A percentile compares a stretch with the other conserved stretches of the same genome.
phyloP scores from a whole-genome alignment of 2,329 filamentous ascomycete species.

The Pochonia chlamydosporia region DNA sequence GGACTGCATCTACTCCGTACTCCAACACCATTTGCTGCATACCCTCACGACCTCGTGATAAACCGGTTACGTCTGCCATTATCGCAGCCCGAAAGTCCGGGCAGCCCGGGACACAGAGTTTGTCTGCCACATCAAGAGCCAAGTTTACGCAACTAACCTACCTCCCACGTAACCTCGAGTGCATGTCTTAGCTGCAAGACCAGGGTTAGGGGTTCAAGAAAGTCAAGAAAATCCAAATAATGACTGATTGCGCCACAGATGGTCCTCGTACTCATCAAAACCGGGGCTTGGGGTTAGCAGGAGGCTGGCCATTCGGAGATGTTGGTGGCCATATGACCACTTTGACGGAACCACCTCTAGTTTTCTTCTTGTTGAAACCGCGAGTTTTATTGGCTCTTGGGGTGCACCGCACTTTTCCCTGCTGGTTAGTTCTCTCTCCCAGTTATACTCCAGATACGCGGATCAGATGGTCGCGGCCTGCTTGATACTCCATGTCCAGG shows the following conservation, averaged over 20 bases:
- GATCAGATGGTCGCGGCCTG: neutral
- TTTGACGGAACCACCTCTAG: neutral
- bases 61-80: too few species aligned
- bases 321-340: constrained; percentile 1
- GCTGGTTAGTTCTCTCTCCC: too few species aligned
- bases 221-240: neutral
- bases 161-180: neutral
- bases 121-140: too few species aligned
- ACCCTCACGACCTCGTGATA: too few species aligned
- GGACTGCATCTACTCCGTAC: too few species aligned
- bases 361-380: neutral
- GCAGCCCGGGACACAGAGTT: too few species aligned
- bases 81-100: too few species aligned
- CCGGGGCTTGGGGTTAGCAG: neutral
- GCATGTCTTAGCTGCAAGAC: neutral
- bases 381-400: neutral
- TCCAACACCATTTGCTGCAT: too few species aligned
- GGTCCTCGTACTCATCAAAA: neutral
- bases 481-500: neutral
- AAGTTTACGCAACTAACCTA: neutral
- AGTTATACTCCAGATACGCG: neutral
- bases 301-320: neutral
- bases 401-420: neutral
- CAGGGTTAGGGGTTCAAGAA: neutral
- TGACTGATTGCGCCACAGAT: too few species aligned